These are phyloP conservation scores for Typha latifolia DNA, from an alignment of 176 grass and related monocot genomes.

Conservation along the genomic window DNA sequence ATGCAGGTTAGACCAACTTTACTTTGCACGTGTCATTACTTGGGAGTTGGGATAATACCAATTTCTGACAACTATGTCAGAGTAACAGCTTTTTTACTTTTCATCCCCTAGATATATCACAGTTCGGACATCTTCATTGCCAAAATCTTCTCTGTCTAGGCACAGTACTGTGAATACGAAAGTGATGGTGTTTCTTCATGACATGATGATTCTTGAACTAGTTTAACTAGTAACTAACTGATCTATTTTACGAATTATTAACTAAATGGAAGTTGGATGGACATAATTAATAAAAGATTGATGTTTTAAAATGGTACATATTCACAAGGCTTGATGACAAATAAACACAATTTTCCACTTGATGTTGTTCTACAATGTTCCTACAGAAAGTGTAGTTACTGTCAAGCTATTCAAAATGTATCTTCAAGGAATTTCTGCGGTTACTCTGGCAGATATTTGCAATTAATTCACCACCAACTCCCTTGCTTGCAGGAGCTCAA, in stretches of 20 bases:
- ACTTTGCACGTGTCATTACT: neutral
- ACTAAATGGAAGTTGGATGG: too few relatives aligned
- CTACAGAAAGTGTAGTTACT: neutral
- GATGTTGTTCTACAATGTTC: neutral
- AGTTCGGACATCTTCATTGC: too few relatives aligned
- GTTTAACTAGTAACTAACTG: neutral
- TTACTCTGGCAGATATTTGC: neutral
- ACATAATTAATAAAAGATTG: too few relatives aligned
- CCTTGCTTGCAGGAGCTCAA: constrained; percentile 73
- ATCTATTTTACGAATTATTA: neutral
- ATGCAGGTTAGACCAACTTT: constrained; percentile 66
- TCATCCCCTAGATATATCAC: too few relatives aligned
- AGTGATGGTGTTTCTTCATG: too few relatives aligned
- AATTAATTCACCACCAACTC: neutral
- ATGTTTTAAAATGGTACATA: too few relatives aligned
- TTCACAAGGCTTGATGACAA: too few relatives aligned
- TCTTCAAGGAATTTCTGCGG: neutral
- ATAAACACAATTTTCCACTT: too few relatives aligned
- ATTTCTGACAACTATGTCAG: too few relatives aligned
- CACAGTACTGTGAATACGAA: too few relatives aligned
- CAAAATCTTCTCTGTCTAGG: too few relatives aligned
- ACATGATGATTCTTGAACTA: neutral
- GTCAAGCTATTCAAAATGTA: neutral
- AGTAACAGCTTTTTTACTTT: too few relatives aligned
- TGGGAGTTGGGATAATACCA: neutral